phyloP scores from a whole-genome alignment of 2,329 filamentous ascomycete genomes.

The Nannizziopsis arthrosporioides region DNA sequence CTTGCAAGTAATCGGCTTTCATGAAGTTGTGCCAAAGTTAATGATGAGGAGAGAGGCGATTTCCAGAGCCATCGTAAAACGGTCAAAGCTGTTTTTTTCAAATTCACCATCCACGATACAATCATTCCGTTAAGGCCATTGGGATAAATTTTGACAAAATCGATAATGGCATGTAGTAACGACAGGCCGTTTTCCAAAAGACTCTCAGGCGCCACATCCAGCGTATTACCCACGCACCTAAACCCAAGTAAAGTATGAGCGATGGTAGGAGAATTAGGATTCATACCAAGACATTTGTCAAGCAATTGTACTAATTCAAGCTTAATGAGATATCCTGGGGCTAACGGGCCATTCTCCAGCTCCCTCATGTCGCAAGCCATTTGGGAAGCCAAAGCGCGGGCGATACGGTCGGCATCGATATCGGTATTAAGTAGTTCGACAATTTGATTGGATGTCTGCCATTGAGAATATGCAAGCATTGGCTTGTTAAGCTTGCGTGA shows the following conservation, averaged over 20 bases:
- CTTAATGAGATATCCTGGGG: slow-evolving; percentile 69
- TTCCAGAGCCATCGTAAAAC: slow-evolving; percentile 74
- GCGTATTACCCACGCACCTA: slow-evolving; percentile 56
- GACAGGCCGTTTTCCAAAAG: slow-evolving; percentile 58
- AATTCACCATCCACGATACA: slow-evolving; percentile 54
- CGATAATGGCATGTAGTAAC: slow-evolving; percentile 70
- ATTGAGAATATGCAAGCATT: slow-evolving; percentile 51
- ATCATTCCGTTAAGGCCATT: slow-evolving; percentile 50
- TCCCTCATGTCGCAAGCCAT: slow-evolving; percentile 57
- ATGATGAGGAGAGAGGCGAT: slow-evolving; percentile 61
- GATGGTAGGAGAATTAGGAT: slow-evolving; percentile 67
- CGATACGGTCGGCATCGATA: slow-evolving; percentile 67
- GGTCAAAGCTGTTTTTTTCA: slow-evolving; percentile 58
- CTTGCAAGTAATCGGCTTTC: slow-evolving; percentile 68
- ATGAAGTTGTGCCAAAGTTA: slow-evolving; percentile 69
- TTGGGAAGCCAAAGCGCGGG: slow-evolving; percentile 58
- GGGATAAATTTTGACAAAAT: slow-evolving; percentile 58
- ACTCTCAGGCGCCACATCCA: slow-evolving; percentile 57
- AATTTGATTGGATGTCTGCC: slow-evolving; percentile 64
- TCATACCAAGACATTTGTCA: slow-evolving; percentile 63
- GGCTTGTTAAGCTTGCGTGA: slow-evolving; percentile 68
- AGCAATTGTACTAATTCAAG: slow-evolving; percentile 76
- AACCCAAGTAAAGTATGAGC: slow-evolving; percentile 88
- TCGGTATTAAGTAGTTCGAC: slow-evolving; percentile 79
- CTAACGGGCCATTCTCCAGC: slow-evolving; percentile 55